Base-by-base conservation (phyloP, 352 stramenopile genomes). In the Globisporangium heterothallicum region DNA sequence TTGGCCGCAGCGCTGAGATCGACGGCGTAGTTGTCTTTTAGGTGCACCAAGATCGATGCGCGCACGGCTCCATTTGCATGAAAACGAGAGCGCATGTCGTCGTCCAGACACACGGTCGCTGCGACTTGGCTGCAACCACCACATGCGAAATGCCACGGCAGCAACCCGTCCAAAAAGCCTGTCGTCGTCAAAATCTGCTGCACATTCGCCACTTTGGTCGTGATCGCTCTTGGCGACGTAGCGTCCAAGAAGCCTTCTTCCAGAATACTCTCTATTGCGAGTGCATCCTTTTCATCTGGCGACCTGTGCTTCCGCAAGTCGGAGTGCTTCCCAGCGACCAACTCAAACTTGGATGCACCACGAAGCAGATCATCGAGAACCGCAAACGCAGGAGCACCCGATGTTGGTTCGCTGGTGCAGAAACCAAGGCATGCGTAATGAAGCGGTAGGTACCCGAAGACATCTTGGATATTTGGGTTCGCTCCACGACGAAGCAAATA, bases 401-500 rank as follows among this genome's bases (percentile, higher is more conserved):
- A n/a, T n/a, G n/a, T n/a, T n/a, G n/a, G n/a, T n/a, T 40, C 56
- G 18, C 42, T 42, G 1, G 44, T 55, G 47, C 78, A 86, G 29
- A 88, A 74, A 1, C 75, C 79, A 7, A 86, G 56, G 26, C 74
- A 88, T 1, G 74, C 73, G 49, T 87, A 92, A 48, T 92, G 82
- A 18, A 92, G 38, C 2, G 78, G 68, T 0, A 87, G 42, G 26
- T 80, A 75, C 3, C 82, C 82, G 22, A 73, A 74, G 1, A 49
- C 42, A 43, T 86, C 73, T 12, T 65, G 66, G 7, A 86, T 49
- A 22, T 87, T 90, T 6, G 77, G 77, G 44, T 85, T 88, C 14
- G 77, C 71, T 8, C 68, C 72, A 46, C 61, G 63, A 8, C 29
- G 27, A 1, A 92, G 43, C 16, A 91, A 53, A 14, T 72, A 59